A percentile compares a stretch with the other conserved stretches of the same genome.
Conservation (phyloP, 2,329 filamentous ascomycete genomes). For the Venturia effusa region DNA sequence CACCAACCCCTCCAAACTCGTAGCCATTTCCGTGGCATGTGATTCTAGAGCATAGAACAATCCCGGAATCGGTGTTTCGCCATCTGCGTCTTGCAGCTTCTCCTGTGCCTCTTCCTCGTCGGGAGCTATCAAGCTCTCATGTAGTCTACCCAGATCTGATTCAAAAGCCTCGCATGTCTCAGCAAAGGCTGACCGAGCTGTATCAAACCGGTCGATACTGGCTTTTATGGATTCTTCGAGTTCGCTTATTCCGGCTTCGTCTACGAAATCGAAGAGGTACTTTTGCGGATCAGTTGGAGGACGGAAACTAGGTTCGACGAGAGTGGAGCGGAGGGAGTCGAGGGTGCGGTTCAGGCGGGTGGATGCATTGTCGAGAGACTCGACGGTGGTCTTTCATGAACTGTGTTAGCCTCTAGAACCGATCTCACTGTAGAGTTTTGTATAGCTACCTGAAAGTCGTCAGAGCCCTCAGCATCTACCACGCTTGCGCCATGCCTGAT, state of each 20-base stretch:
- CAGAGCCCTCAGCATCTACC: slow-evolving; percentile 29
- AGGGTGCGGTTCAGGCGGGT: slow-evolving; percentile 55
- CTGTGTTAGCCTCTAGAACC: background rate
- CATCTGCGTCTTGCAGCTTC: background rate
- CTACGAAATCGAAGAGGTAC: slow-evolving; percentile 65
- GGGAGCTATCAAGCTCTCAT: background rate
- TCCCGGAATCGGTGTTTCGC: slow-evolving; percentile 29
- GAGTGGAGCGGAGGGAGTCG: slow-evolving; percentile 50
- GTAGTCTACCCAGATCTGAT: slow-evolving; percentile 45
- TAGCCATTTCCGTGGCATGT: slow-evolving; percentile 73
- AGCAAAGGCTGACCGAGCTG: slow-evolving; percentile 48
- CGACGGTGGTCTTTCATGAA: slow-evolving; percentile 39
- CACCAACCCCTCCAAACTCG: slow-evolving; percentile 67
- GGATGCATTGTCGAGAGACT: slow-evolving; percentile 56
- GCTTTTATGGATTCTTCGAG: slow-evolving; percentile 57
- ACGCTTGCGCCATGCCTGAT: slow-evolving; percentile 32
- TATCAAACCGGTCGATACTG: slow-evolving; percentile 61
- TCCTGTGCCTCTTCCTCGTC: slow-evolving; percentile 19
- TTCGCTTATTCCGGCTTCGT: slow-evolving; percentile 56
- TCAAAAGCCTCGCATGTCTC: slow-evolving; percentile 57
- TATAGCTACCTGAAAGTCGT: slow-evolving; percentile 32
- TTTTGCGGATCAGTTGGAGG: slow-evolving; percentile 40
- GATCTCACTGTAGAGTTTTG: background rate
- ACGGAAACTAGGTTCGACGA: slow-evolving; percentile 53
- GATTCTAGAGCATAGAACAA: slow-evolving; percentile 49